Percentiles rank a stretch among this genome's conserved stretches.
These are phyloP conservation scores for Podospora appendiculata DNA, from an alignment of 495 filamentous ascomycete genomes.

Conservation along the genomic window DNA sequence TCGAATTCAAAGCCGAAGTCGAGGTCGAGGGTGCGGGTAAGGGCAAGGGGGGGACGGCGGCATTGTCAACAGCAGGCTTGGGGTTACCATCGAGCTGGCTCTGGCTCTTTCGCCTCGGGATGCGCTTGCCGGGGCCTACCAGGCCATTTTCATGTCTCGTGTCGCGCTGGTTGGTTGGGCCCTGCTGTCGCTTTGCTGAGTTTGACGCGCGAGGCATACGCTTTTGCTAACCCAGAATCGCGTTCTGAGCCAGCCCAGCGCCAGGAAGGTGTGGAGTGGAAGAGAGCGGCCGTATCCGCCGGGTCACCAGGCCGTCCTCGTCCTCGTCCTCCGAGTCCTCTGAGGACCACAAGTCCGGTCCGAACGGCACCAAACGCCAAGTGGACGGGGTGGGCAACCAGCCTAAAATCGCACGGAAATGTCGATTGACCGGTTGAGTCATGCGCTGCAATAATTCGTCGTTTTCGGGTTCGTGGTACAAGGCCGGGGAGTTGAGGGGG, in stretches of 20 bases:
- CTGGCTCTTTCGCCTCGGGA: constrained; percentile 46
- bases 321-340: not conserved
- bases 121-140: constrained; percentile 76
- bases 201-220: constrained; percentile 66
- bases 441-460: constrained; percentile 1
- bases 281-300: constrained; percentile 2
- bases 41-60: constrained; percentile 30
- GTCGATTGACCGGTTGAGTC: not conserved
- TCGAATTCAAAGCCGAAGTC: constrained; percentile 5
- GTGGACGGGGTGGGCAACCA: too few species aligned
- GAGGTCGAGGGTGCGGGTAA: constrained; percentile 21
- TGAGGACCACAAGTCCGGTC: not conserved
- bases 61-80: constrained; percentile 20
- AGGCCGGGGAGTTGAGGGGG: not conserved
- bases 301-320: not conserved
- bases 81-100: constrained; percentile 30
- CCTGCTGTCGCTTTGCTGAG: constrained; percentile 59
- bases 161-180: constrained; percentile 60
- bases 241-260: constrained; percentile 42
- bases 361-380: not conserved
- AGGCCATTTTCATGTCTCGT: constrained; percentile 84
- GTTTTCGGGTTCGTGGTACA: not conserved
- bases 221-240: constrained; percentile 43
- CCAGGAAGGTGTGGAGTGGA: not conserved
- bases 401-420: too few species aligned